Conservation (phyloP, 2,329 filamentous ascomycete species). For the Fusarium buxicola region DNA sequence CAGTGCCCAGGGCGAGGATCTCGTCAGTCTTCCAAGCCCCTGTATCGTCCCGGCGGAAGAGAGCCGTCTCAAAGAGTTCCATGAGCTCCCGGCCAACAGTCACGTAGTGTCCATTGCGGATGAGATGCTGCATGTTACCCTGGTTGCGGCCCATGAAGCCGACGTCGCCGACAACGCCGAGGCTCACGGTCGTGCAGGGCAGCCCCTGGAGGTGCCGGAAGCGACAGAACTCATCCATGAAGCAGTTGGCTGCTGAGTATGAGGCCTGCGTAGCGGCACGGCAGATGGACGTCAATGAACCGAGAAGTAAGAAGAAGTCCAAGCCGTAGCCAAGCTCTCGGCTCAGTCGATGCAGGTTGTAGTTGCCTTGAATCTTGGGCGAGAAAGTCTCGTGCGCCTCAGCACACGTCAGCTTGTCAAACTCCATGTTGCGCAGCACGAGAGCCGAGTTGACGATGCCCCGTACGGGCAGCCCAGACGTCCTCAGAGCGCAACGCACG, state of each 20-base stretch:
- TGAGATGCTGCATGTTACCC: no score
- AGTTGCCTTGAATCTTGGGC: not conserved
- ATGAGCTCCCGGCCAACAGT: no score
- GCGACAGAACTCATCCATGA: slow-evolving; percentile 1
- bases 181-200: no score
- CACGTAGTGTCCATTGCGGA: no score
- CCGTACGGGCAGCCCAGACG: not conserved
- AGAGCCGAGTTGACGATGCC: not conserved
- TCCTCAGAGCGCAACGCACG: not conserved
- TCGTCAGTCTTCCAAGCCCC: no score
- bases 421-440: not conserved
- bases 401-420: not conserved
- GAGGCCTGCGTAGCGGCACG: not conserved
- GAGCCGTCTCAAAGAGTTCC: no score
- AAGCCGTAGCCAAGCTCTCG: not conserved
- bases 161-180: no score
- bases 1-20: no score
- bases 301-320: not conserved
- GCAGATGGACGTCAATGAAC: not conserved
- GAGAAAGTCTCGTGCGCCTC: not conserved
- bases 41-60: no score
- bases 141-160: no score
- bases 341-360: slow-evolving; percentile 1
- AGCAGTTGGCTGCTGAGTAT: not conserved
- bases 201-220: no score